These are phyloP conservation scores for Clonostachys rhizophaga DNA, from an alignment of 2,329 filamentous ascomycete species.

Conservation along the genomic window DNA sequence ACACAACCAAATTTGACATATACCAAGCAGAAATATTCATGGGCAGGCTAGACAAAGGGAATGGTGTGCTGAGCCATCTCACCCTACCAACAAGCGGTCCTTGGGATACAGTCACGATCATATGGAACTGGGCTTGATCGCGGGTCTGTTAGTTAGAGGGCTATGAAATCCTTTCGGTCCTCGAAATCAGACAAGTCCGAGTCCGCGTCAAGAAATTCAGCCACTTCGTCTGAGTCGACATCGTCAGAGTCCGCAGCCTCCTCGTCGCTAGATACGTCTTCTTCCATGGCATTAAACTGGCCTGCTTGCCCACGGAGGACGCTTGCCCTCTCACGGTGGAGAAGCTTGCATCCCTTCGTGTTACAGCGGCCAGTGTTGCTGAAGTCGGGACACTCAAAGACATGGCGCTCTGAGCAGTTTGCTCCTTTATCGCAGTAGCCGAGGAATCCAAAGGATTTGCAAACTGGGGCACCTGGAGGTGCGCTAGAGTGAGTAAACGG, in stretches of 20 bases:
- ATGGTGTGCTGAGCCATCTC: no score
- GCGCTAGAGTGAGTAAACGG: conserved; percentile 82
- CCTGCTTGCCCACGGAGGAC: conserved; percentile 60
- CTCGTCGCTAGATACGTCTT: conserved; percentile 76
- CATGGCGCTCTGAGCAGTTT: conserved; percentile 75
- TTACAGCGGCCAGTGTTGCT: conserved; percentile 85
- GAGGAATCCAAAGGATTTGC: conserved; percentile 75
- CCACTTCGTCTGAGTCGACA: conserved; percentile 71
- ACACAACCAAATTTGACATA: no score
- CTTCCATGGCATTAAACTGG: conserved; percentile 51
- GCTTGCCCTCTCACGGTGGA: conserved; percentile 84
- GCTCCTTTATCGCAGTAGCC: conserved; percentile 86
- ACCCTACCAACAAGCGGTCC: no score
- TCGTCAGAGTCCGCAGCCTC: conserved; percentile 71
- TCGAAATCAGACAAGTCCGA: conserved; percentile 50
- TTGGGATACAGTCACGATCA: not conserved
- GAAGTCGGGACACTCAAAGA: conserved; percentile 92
- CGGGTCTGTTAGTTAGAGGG: conserved; percentile 18
- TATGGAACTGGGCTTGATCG: conserved; percentile 1
- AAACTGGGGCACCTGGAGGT: conserved; percentile 73
- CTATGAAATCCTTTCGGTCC: conserved; percentile 56
- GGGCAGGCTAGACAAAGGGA: not conserved
- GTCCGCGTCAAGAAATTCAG: conserved; percentile 58
- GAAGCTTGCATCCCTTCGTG: conserved; percentile 75
- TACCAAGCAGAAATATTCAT: not conserved